phyloP scores from a whole-genome alignment of 768 basidiomycete genomes.

The Psilocybe sp. region DNA sequence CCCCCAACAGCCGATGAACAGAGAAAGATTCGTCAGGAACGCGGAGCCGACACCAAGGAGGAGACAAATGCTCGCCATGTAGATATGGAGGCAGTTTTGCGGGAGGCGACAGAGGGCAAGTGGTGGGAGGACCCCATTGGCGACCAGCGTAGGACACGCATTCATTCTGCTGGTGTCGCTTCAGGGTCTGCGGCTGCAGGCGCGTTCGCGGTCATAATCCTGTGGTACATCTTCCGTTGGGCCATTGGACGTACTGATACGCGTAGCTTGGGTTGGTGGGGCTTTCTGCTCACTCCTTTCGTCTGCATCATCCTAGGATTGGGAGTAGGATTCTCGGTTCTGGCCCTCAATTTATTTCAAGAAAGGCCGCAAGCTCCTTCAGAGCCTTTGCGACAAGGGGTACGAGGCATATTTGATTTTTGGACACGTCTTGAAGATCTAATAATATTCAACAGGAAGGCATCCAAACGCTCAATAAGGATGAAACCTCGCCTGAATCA shows the following conservation, averaged over 20 bases:
- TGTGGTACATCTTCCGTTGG: slow-evolving; percentile 21
- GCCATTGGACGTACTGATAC: slow-evolving; percentile 10
- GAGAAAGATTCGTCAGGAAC: slow-evolving; percentile 12
- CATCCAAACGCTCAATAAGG: slow-evolving; percentile 7
- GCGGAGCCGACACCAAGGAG: slow-evolving; percentile 11
- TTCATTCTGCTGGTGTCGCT: slow-evolving; percentile 29
- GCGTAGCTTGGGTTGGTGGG: slow-evolving; percentile 15
- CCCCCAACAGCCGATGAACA: slow-evolving; percentile 18
- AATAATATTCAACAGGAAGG: neutral
- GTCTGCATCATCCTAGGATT: slow-evolving; percentile 25
- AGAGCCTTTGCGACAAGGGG: neutral
- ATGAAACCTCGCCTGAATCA: slow-evolving; percentile 28
- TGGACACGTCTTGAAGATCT: neutral
- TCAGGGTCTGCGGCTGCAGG: slow-evolving; percentile 25
- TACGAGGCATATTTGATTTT: neutral
- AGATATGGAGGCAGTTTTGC: slow-evolving; percentile 26
- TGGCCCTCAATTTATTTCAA: slow-evolving; percentile 19
- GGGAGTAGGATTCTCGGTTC: slow-evolving; percentile 23
- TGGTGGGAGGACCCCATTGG: slow-evolving; percentile 33
- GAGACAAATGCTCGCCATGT: slow-evolving; percentile 21
- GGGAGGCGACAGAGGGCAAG: slow-evolving; percentile 24
- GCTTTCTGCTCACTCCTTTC: slow-evolving; percentile 17
- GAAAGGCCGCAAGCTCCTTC: neutral
- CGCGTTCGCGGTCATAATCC: slow-evolving; percentile 18
- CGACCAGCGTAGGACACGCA: slow-evolving; percentile 25